Conservation (phyloP, 768 basidiomycete species). For the Termitomyces sp. region DNA sequence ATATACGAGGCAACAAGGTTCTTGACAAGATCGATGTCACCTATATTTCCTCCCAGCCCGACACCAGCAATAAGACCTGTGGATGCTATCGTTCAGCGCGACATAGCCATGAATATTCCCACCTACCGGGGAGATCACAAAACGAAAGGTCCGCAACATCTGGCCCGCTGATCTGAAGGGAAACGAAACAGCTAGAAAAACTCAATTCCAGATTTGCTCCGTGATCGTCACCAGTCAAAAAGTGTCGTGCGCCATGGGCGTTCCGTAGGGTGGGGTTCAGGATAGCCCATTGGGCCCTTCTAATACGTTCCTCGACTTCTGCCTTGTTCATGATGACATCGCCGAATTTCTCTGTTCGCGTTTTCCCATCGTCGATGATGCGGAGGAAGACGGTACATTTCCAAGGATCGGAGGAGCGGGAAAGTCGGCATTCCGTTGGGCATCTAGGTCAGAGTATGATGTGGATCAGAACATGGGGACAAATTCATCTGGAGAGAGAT, state of each 20-base stretch:
- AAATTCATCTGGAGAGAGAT: background rate
- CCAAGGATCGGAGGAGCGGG: slow-evolving; percentile 36
- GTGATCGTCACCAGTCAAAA: slow-evolving; percentile 33
- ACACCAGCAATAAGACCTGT: slow-evolving; percentile 57
- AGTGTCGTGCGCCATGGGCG: slow-evolving; percentile 16
- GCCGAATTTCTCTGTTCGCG: slow-evolving; percentile 40
- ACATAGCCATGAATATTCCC: background rate
- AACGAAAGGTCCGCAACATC: slow-evolving; percentile 62
- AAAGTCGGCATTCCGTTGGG: slow-evolving; percentile 53
- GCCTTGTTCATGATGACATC: slow-evolving; percentile 41
- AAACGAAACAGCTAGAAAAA: slow-evolving; percentile 56
- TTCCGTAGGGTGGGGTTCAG: slow-evolving; percentile 43
- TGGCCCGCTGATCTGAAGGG: slow-evolving; percentile 51
- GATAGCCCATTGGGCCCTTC: slow-evolving; percentile 61
- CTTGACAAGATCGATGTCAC: slow-evolving; percentile 60
- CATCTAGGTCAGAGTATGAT: slow-evolving; percentile 29
- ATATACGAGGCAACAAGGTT: slow-evolving; percentile 57
- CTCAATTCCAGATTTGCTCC: slow-evolving; percentile 19
- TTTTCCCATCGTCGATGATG: slow-evolving; percentile 33
- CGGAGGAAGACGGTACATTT: slow-evolving; percentile 46
- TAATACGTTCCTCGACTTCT: slow-evolving; percentile 60
- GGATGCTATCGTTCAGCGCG: slow-evolving; percentile 20
- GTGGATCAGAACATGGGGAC: background rate
- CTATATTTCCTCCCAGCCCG: slow-evolving; percentile 37
- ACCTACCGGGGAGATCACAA: slow-evolving; percentile 53